These are phyloP conservation scores for Asterophora lycoperdoides DNA, from an alignment of 768 basidiomycete species.

Conservation along the genomic window DNA sequence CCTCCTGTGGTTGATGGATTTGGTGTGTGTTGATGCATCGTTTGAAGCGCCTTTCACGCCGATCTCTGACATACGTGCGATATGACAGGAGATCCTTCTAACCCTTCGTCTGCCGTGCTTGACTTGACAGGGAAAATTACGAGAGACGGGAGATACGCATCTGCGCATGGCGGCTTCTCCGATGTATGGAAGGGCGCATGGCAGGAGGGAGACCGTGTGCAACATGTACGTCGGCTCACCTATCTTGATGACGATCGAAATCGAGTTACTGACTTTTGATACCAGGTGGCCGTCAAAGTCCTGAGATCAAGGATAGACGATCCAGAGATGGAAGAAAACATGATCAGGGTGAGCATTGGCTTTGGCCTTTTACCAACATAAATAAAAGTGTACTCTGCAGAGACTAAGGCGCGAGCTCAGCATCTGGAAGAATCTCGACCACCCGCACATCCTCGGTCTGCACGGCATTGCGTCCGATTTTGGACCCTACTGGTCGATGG, in stretches of 20 bases:
- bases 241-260: no score
- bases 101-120: constrained; percentile 14
- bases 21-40: no score
- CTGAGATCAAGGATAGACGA: constrained; percentile 31
- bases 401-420: constrained; percentile 32
- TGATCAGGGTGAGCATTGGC: constrained; percentile 24
- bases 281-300: constrained; percentile 36
- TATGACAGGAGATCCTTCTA: not conserved
- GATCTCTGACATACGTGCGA: not conserved
- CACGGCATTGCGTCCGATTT: constrained; percentile 34
- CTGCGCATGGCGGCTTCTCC: constrained; percentile 40
- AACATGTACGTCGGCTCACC: constrained; percentile 16
- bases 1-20: constrained; percentile 8
- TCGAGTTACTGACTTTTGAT: not conserved
- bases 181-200: constrained; percentile 40
- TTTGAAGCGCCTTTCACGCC: no score
- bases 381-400: constrained; percentile 19
- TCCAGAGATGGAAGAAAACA: constrained; percentile 26
- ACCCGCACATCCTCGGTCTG: constrained; percentile 35
- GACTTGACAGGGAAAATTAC: constrained; percentile 31
- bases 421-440: constrained; percentile 35
- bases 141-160: constrained; percentile 29
- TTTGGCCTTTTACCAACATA: no score
- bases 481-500: constrained; percentile 34
- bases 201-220: constrained; percentile 21